A percentile compares a stretch with the other conserved stretches of the same genome.
Evolutionary conservation across 306 rosid genomes (phyloP).

Genomic region (Comarum palustre): DNA sequence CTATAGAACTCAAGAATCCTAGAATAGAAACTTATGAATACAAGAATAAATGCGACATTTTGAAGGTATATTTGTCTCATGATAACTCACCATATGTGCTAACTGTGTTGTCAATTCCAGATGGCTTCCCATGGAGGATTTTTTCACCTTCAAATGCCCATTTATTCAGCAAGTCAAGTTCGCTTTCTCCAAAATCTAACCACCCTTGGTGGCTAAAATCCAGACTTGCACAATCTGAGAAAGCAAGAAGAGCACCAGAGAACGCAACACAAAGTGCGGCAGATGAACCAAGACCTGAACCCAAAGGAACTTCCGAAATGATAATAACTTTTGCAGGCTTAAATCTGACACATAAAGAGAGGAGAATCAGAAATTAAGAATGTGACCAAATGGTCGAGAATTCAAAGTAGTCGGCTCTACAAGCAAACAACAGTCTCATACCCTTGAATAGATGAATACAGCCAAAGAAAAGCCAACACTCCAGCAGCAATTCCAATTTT

Average conservation of each 20-base stretch:
- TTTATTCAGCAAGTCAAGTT: slow-evolving; percentile 68
- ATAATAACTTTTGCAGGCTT: slow-evolving; percentile 80
- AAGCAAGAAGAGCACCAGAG: slow-evolving; percentile 66
- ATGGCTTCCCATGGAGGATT: slow-evolving; percentile 91
- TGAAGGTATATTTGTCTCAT: slow-evolving; percentile 11
- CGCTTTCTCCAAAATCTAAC: slow-evolving; percentile 53
- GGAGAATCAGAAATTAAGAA: slow-evolving; percentile 17
- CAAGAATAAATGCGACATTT: not conserved
- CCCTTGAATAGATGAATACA: slow-evolving; percentile 81
- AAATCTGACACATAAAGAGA: slow-evolving; percentile 42
- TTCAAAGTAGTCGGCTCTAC: not conserved
- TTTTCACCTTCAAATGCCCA: slow-evolving; percentile 99
- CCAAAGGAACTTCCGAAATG: slow-evolving; percentile 83
- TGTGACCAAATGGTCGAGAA: not conserved
- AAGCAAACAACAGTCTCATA: slow-evolving; percentile 20
- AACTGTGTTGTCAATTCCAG: slow-evolving; percentile 95
- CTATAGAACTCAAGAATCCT: slow-evolving; percentile 1
- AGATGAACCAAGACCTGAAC: slow-evolving; percentile 93
- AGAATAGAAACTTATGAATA: not conserved
- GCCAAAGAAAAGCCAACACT: slow-evolving; percentile 81
- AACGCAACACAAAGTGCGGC: slow-evolving; percentile 80
- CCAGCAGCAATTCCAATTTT: slow-evolving; percentile 66
- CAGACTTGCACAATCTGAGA: slow-evolving; percentile 52
- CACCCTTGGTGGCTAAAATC: slow-evolving; percentile 63
- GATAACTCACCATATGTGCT: slow-evolving; percentile 72